Conservation (phyloP, 176 grass and related monocot genomes). For the Oryza officinalis region DNA sequence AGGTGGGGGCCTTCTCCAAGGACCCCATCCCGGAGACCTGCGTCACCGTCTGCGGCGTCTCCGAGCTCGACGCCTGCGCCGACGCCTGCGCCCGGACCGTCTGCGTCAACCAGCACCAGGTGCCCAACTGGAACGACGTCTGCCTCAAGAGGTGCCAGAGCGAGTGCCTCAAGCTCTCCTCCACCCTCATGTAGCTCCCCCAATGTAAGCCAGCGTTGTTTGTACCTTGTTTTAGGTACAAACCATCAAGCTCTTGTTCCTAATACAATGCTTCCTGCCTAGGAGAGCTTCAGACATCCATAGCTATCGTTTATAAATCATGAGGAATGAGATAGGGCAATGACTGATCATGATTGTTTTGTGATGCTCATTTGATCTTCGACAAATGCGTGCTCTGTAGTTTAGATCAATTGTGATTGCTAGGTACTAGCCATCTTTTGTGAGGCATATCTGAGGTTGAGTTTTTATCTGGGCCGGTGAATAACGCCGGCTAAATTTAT, state of each 20-base stretch:
- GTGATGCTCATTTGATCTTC: background rate
- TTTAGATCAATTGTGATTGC: background rate
- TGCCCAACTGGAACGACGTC: constrained; percentile 93
- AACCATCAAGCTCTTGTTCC: background rate
- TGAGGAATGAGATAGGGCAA: constrained; percentile 14
- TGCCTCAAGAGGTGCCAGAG: constrained; percentile 92
- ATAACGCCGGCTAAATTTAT: background rate
- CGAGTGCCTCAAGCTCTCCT: constrained; percentile 87
- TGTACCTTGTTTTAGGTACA: background rate
- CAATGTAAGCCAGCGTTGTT: background rate
- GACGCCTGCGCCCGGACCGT: constrained; percentile 90
- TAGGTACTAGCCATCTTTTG: background rate
- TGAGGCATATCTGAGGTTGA: background rate
- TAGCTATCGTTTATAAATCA: constrained; percentile 20
- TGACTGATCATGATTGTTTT: constrained; percentile 3
- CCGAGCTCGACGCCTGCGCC: constrained; percentile 79
- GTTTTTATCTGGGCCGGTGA: background rate
- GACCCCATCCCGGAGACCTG: constrained; percentile 90
- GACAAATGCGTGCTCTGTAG: background rate
- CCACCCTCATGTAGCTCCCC: constrained; percentile 44
- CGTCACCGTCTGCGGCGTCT: constrained; percentile 87
- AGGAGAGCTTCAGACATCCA: constrained; percentile 15
- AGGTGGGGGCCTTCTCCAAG: constrained; percentile 88
- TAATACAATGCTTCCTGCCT: background rate
- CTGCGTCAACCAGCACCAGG: constrained; percentile 92